Conservation (phyloP, 2,329 filamentous ascomycete species). For the Ophiostoma sp. region DNA sequence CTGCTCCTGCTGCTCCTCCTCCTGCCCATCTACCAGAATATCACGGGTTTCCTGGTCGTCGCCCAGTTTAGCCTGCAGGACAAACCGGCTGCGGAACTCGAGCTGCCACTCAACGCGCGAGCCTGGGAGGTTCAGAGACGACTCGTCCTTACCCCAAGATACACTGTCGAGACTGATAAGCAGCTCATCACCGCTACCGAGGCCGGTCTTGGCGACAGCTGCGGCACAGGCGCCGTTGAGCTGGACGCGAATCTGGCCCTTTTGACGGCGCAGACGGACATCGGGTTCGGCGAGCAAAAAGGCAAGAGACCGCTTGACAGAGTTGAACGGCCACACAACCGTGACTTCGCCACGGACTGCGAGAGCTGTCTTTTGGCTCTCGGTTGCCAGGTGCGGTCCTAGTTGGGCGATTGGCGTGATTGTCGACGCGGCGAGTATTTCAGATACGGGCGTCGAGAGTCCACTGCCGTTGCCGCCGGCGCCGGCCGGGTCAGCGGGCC, state of each 20-base stretch:
- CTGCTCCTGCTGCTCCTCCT: slow-evolving; percentile 19
- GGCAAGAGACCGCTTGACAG: slow-evolving; percentile 65
- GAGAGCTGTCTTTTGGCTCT: slow-evolving; percentile 35
- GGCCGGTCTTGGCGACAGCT: slow-evolving; percentile 57
- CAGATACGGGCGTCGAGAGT: not conserved
- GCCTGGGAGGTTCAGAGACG: slow-evolving; percentile 45
- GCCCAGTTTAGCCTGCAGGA: slow-evolving; percentile 44
- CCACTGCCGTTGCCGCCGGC: not conserved
- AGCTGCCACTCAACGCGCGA: slow-evolving; percentile 55
- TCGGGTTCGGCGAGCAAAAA: slow-evolving; percentile 82
- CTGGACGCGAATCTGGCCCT: slow-evolving; percentile 74
- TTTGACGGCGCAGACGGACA: slow-evolving; percentile 68
- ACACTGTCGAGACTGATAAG: slow-evolving; percentile 63
- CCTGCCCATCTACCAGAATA: slow-evolving; percentile 51
- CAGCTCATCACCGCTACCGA: slow-evolving; percentile 76
- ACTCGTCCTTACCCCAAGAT: slow-evolving; percentile 55
- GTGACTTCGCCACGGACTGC: slow-evolving; percentile 68
- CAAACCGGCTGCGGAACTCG: slow-evolving; percentile 47
- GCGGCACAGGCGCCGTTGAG: slow-evolving; percentile 68
- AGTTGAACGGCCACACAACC: slow-evolving; percentile 87
- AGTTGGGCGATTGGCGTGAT: slow-evolving; percentile 50
- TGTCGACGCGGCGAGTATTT: slow-evolving; percentile 26
- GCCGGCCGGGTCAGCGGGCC: not conserved
- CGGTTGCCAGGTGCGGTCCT: slow-evolving; percentile 40
- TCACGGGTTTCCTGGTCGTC: slow-evolving; percentile 45